Base-by-base conservation (phyloP, 371 early-diverging fungal species). In the Actinomortierella wolfii region DNA sequence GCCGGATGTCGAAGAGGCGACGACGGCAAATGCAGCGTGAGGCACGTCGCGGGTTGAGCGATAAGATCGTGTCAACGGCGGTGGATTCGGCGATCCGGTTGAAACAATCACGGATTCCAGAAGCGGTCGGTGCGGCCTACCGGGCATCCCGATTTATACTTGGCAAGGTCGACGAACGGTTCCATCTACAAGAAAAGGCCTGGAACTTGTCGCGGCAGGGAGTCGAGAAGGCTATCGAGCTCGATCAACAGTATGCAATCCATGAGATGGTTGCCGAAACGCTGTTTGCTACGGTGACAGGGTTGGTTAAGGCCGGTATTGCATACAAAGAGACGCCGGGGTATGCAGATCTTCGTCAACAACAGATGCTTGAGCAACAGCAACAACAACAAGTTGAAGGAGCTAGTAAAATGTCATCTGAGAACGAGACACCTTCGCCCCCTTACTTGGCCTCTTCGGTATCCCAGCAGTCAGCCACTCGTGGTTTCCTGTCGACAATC, bases 41-140 rank as follows among this genome's bases (percentile, higher is more conserved):
- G 20, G 53, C 68, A 44, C 50, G 67, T 26, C 58, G 67, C 15
- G 73, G 67, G 2, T 18, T 73, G 0, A 59, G 64, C 6, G 77
- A 85, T 29, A 69, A 74, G 18, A 73, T 87, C 14, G 81, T 81
- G 53, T 63, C 82, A 2, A 68, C 80, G 0, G 78, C 82, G 2
- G 78, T 87, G 20, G 52, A 74, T 20, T 65, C 76, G 25, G 88
- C 88, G 14, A 79, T 88, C 21, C 82, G 84, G 15, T 67, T 88
- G n/a, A 88, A 88, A 68, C 82, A 85, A 52, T 86, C 86, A 7
- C 88, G 87, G 18, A 84, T 88, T 34, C 88, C 88, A 49, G 86
- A 86, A 59, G 79, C 81, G 2, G 62, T 87, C 43, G 59, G 76
- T 15, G 61, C 73, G 1, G 77, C 78, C 15, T 51, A 83, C 25